A percentile compares a stretch with the other conserved stretches of the same genome.
phyloP scores from a whole-genome alignment of 2,329 filamentous ascomycete species.

The Dothistroma septosporum region DNA sequence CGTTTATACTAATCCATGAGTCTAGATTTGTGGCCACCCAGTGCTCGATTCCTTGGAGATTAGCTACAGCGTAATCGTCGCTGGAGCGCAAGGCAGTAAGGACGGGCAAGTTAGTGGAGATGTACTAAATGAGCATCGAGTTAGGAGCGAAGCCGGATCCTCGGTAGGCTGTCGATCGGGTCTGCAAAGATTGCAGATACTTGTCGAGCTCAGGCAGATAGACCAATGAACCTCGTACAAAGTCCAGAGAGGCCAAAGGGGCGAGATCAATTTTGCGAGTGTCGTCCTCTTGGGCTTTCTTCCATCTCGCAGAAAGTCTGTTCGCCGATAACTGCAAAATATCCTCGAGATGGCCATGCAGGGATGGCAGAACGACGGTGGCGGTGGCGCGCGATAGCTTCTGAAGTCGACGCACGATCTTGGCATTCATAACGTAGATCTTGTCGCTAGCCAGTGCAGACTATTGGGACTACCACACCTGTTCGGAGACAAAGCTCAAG shows the following conservation, averaged over 20 bases:
- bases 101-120: constrained; percentile 9
- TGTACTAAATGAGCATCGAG: constrained; percentile 5
- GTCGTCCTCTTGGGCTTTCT: constrained; percentile 2
- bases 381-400: constrained; percentile 18
- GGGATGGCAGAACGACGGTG: not conserved
- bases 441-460: not conserved
- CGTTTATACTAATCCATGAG: constrained; percentile 10
- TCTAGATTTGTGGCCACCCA: constrained; percentile 21
- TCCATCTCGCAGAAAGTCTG: constrained; percentile 8
- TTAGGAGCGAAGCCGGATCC: constrained; percentile 12
- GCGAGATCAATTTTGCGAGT: not conserved
- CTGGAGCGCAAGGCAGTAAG: constrained; percentile 2
- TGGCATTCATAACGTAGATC: constrained; percentile 24
- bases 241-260: constrained; percentile 8
- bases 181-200: constrained; percentile 11
- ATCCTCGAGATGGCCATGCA: not conserved
- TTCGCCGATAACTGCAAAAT: not conserved
- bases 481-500: constrained; percentile 50
- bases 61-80: constrained; percentile 9
- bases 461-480: not conserved
- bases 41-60: constrained; percentile 20
- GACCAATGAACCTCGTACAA: constrained; percentile 16
- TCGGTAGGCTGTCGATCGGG: not conserved
- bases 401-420: constrained; percentile 23
- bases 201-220: constrained; percentile 19